phyloP scores from a whole-genome alignment of 1,284 basidiomycete species.

The Moniliella sp. region DNA sequence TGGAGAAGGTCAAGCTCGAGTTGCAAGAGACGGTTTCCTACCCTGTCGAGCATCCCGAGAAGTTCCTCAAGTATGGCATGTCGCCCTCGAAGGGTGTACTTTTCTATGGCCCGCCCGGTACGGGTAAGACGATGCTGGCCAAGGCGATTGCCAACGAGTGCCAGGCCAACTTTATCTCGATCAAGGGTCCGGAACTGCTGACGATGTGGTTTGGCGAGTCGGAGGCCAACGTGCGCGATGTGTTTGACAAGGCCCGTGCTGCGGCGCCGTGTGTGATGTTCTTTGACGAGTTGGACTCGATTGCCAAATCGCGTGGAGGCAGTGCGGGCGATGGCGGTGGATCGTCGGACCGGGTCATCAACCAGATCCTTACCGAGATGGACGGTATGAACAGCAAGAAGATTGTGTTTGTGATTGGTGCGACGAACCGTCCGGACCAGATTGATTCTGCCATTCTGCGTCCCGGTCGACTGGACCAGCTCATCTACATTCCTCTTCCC shows the following conservation, averaged over 20 bases:
- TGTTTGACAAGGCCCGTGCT: conserved; percentile 97
- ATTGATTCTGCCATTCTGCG: conserved; percentile 89
- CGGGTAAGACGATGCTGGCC: conserved; percentile 79
- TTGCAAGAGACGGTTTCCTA: conserved; percentile 97
- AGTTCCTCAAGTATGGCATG: conserved; percentile 99
- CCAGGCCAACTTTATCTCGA: conserved; percentile 92
- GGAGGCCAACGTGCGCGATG: conserved; percentile 94
- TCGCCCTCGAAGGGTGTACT: conserved; percentile 93
- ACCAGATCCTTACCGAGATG: conserved; percentile 92
- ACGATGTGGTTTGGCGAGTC: conserved; percentile 99
- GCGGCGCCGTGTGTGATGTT: conserved; percentile 99
- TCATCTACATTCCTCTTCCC: conserved; percentile 42
- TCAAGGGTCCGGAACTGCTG: conserved; percentile 74
- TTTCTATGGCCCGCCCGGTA: conserved; percentile 91
- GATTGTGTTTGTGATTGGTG: conserved; percentile 96
- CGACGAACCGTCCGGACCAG: conserved; percentile 96
- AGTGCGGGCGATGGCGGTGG: conserved; percentile 68
- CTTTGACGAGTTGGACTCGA: conserved; percentile 97
- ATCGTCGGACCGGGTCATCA: conserved; percentile 85
- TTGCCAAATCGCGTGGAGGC: conserved; percentile 80
- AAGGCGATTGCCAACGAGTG: conserved; percentile 98
- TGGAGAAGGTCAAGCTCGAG: conserved; percentile 98
- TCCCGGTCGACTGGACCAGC: conserved; percentile 78
- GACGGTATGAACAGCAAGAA: conserved; percentile 97
- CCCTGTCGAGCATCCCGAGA: conserved; percentile 97